These are phyloP conservation scores for Cornus suecica DNA, from an alignment of 148 eudicot species.

Conservation along the genomic window DNA sequence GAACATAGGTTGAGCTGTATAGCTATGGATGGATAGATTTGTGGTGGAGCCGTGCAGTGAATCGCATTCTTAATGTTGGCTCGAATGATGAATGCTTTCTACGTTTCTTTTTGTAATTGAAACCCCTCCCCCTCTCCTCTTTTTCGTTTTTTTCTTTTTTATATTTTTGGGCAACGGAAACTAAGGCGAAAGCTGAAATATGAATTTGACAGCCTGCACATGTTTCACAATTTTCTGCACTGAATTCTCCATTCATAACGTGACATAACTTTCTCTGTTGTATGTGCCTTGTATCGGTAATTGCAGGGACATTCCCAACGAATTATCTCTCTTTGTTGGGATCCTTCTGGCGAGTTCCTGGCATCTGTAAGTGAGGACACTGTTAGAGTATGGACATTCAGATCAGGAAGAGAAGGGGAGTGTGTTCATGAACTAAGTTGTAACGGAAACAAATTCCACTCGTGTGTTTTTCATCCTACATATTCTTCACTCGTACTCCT, in stretches of 20 bases:
- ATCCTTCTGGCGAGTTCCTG: slow-evolving; percentile 77
- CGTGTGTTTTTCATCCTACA: slow-evolving; percentile 88
- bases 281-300: not conserved
- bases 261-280: not conserved
- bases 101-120: too few relatives aligned
- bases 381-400: slow-evolving; percentile 81
- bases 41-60: not conserved
- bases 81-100: not conserved
- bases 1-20: too few relatives aligned
- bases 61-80: not conserved
- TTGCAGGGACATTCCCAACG: slow-evolving; percentile 79
- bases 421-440: slow-evolving; percentile 78
- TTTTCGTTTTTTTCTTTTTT: not conserved
- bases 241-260: not conserved
- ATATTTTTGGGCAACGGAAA: not conserved
- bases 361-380: slow-evolving; percentile 93
- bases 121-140: too few relatives aligned
- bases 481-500: slow-evolving; percentile 70
- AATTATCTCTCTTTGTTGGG: slow-evolving; percentile 81
- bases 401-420: slow-evolving; percentile 71
- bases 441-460: slow-evolving; percentile 75
- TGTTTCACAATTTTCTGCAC: not conserved
- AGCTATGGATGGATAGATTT: not conserved
- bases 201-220: not conserved
- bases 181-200: not conserved